Conservation (phyloP, 306 rosid genomes). For the Vigna nakashimae region DNA sequence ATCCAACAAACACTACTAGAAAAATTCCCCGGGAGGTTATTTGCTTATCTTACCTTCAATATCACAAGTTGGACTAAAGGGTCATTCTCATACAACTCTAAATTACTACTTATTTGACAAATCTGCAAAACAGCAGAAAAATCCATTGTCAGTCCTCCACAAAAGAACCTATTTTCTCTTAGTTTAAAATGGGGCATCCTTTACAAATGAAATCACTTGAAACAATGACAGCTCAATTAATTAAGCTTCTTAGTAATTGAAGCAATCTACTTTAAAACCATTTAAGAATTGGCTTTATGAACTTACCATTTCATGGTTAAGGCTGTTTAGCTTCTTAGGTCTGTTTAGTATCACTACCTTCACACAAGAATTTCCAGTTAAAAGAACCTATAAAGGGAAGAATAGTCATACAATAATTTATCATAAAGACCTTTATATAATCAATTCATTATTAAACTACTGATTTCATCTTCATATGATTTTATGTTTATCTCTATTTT, state of each 20-base stretch:
- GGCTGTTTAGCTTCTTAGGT: constrained; percentile 28
- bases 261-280: background rate
- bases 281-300: background rate
- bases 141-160: background rate
- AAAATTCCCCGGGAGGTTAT: background rate
- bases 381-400: background rate
- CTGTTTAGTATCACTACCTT: constrained; percentile 41
- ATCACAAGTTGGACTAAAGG: constrained; percentile 38
- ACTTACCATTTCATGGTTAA: constrained; percentile 33
- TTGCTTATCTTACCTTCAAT: constrained; percentile 29
- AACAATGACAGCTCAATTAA: too few species aligned
- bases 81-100: constrained; percentile 42
- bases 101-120: constrained; percentile 20
- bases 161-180: background rate
- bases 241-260: too few species aligned
- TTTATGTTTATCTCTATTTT: background rate
- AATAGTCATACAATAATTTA: background rate
- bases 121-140: constrained; percentile 18
- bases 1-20: background rate
- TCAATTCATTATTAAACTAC: background rate
- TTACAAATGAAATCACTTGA: too few species aligned
- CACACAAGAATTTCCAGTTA: constrained; percentile 31
- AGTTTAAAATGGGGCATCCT: too few species aligned
- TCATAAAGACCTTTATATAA: background rate
- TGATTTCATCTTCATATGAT: too few species aligned